Evolutionary conservation across 2,329 filamentous ascomycete species (phyloP), one percentile per base, ranked within the genome.

Genomic region (Aureobasidium sp.): DNA sequence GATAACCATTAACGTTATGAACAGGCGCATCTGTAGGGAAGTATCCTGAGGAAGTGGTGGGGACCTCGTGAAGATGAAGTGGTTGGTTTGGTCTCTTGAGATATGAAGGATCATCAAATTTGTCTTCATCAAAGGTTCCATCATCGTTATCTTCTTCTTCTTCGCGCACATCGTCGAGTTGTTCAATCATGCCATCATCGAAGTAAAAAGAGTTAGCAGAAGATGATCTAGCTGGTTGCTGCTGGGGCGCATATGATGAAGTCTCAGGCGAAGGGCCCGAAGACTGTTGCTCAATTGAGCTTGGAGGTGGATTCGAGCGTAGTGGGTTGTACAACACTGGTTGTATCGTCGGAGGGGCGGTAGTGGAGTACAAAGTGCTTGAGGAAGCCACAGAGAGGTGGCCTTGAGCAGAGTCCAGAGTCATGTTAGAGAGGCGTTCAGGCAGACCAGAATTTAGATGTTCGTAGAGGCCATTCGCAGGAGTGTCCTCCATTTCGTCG

Each of bases 401-500:
- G 23, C 36, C 17, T 42, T 42, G 23, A 13, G 27, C 44, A 1
- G 57, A 51, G 9, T 60, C 10, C 5, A 60, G 13, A 34, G 46
- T 51, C 57, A 51, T 60, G 46, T 29, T 36, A 51, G 46, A 51
- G 17, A 51, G 23, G 8, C 36, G 34, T 34, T 60, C 34, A 34
- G 46, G 34, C 26, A 60, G 27, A 12, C 34, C 46, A 41, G 46
- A 20, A 15, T 60, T 50, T 10, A 15, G 36, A 23, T 51, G 57
- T 26, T 34, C 57, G 36, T 60, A 51, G 12, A 51, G 37, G 23
- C 36, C 44, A 15, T 39, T 39, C 3, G 42, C 23, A 26, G 62
- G 50, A 17, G 51, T 13, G 15, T 53, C 60, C 32, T 81, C 79
- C 71, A 79, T 76, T 52, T 76, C 76, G 62, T 78, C 76, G 66